Evolutionary conservation across 202 grass and related monocot genomes (phyloP), one percentile per base, ranked within the genome.

Genomic region (Cymbopogon flexuosus): DNA sequence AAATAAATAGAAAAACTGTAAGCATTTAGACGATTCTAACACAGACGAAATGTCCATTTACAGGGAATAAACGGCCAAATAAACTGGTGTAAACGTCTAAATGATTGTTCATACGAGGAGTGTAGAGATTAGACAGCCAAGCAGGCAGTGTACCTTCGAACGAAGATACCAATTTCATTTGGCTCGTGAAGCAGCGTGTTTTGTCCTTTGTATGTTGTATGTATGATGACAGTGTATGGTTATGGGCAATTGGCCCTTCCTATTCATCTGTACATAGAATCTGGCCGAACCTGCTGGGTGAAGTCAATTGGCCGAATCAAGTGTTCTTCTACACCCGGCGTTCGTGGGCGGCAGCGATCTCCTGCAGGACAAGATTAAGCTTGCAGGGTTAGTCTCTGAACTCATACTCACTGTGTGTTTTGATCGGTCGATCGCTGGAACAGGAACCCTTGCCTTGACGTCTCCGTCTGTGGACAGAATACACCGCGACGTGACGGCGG

Each of bases 401-500:
- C 16, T 14, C 18, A 13, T 1, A 5, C 23, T 35, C 35, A 36
- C 35, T 5, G 7, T 56, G 27, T 36, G 1, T 5, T n/a, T n/a
- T n/a, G n/a, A 11, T 23, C 52, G n/a, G 10, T 22, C 10, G 11
- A 29, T 0, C 10, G 4, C 36, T 47, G 41, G 64, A 81, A 39
- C 31, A 2, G 18, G 49, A 23, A 76, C 87, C 8, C 54, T 87
- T 83, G 39, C 95, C 92, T 93, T 93, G 34, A 93, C 68, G 42
- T 80, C 86, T 83, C 92, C 86, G 70, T 91, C 81, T 18, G 73
- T 83, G 31, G 52, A 87, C 3, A 94, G 54, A 33, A 93, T 63
- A 62, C 92, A 95, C 51, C 92, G 89, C 21, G 88, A 98, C 42
- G 95, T 98, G 2, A 93, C 72, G 34, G 88, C 92, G 30, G 10